phyloP scores from a whole-genome alignment of 768 basidiomycete genomes.

The Lactifluus echinatus region DNA sequence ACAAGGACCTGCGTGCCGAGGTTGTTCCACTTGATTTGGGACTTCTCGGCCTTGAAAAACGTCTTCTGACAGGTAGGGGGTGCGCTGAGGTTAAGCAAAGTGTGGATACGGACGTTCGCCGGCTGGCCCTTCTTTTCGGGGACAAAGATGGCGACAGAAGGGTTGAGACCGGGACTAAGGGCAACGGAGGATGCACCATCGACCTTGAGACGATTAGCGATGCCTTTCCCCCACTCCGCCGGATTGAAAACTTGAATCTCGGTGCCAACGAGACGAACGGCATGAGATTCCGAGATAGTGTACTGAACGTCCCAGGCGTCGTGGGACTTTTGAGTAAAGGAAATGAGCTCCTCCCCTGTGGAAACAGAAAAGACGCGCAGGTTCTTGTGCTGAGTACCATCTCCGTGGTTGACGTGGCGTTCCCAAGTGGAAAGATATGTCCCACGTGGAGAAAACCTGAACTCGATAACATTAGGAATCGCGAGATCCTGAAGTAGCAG shows the following conservation, averaged over 20 bases:
- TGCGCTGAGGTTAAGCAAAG: slow-evolving; percentile 50
- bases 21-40: slow-evolving; percentile 93
- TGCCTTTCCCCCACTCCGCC: slow-evolving; percentile 68
- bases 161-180: slow-evolving; percentile 78
- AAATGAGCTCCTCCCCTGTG: slow-evolving; percentile 77
- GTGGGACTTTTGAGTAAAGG: slow-evolving; percentile 84
- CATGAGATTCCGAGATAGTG: slow-evolving; percentile 83
- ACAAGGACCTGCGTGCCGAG: slow-evolving; percentile 88
- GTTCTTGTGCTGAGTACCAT: slow-evolving; percentile 89
- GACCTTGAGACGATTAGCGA: slow-evolving; percentile 73
- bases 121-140: slow-evolving; percentile 96
- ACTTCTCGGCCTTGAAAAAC: slow-evolving; percentile 93
- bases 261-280: slow-evolving; percentile 65
- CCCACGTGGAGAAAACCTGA: slow-evolving; percentile 88
- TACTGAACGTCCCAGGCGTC: slow-evolving; percentile 91
- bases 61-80: slow-evolving; percentile 81
- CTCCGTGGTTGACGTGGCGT: slow-evolving; percentile 85
- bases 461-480: slow-evolving; percentile 68
- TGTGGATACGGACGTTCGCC: slow-evolving; percentile 78
- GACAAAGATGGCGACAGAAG: slow-evolving; percentile 85
- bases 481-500: slow-evolving; percentile 67
- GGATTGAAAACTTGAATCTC: slow-evolving; percentile 84
- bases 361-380: slow-evolving; percentile 82
- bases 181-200: slow-evolving; percentile 74
- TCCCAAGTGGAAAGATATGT: slow-evolving; percentile 96